Base-by-base conservation (phyloP, 2,329 filamentous ascomycete species). In the Aspergillus flavus region DNA sequence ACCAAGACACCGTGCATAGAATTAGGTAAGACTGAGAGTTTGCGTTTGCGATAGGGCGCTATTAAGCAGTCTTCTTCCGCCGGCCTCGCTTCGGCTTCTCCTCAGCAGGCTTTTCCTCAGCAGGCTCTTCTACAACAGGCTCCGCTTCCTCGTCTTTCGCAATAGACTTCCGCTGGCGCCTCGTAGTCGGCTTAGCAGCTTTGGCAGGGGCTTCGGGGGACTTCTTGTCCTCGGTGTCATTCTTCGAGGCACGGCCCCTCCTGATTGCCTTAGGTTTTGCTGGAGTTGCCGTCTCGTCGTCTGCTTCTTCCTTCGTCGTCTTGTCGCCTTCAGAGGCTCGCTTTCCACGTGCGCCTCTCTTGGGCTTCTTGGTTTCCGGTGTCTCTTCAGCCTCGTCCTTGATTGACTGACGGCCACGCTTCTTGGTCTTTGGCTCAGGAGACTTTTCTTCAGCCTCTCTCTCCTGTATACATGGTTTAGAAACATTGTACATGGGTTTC, bases 21-120 rank as follows among this genome's bases (percentile, higher is more conserved):
- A 30, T 52, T 19, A 32, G 39, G 36, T 19, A 32, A 55, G 39
- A 41, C 39, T 6, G 26, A 32, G 50, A 34, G 10, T 14, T 19
- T 34, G 19, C 45, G 11, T 48, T 23, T 23, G 26, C 4, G 4
- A 32, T 30, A 19, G 30, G n/a, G 16, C 16, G 10, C 26, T 12
- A 26, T 55, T 55, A 55, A 28, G 30, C 53, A 59, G 64, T 19
- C 66, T 66, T 69, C 64, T 68, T 69, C 64, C 64, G 69, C 64
- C 68, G 67, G 61, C 64, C 64, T 58, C 70, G 68, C 69, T 72
- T 74, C 12, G 70, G 66, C 61, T 67, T 72, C 19, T 61, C 61
- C 2, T 67, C 50, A 34, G 21, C 21, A 46, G 63, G 36, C 21
- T 65, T 61, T n/a, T 61, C 61, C 3, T 67, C 50, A 32, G 19